Percentiles rank a stretch among this genome's conserved stretches.
Conservation (phyloP, 2,329 filamentous ascomycete species). For the Fusarium continuum region DNA sequence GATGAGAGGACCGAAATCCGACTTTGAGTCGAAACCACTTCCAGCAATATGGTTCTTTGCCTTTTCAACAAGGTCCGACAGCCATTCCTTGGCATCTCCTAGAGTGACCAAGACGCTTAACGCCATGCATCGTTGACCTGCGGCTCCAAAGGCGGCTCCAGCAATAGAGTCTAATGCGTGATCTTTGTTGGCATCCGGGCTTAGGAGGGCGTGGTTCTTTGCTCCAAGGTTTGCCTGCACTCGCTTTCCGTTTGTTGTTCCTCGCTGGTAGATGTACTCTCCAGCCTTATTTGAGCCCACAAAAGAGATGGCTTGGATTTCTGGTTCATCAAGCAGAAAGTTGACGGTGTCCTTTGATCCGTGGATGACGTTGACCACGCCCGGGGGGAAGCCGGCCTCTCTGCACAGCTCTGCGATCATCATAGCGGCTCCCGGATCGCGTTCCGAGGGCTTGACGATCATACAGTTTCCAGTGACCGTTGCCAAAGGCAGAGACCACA, state of each 20-base stretch:
- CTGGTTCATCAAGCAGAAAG: constrained; percentile 80
- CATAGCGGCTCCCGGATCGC: constrained; percentile 81
- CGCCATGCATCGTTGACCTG: constrained; percentile 84
- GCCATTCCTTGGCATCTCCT: constrained; percentile 78
- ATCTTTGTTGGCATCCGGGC: constrained; percentile 84
- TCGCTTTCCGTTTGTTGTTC: constrained; percentile 80
- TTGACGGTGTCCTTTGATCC: constrained; percentile 79
- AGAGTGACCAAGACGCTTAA: constrained; percentile 79
- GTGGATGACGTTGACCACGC: constrained; percentile 80
- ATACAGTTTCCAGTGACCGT: constrained; percentile 81
- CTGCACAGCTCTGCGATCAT: constrained; percentile 79
- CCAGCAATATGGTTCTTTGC: constrained; percentile 75
- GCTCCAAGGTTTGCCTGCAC: constrained; percentile 84
- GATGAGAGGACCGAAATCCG: constrained; percentile 81
- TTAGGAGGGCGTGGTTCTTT: constrained; percentile 83
- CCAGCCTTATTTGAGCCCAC: constrained; percentile 84
- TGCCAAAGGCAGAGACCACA: constrained; percentile 83
- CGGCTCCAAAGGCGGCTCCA: constrained; percentile 83
- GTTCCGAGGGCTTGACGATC: constrained; percentile 81
- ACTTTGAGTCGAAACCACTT: constrained; percentile 78
- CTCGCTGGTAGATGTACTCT: constrained; percentile 79
- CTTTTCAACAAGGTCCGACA: constrained; percentile 75
- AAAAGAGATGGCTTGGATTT: constrained; percentile 82
- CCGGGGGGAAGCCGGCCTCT: constrained; percentile 78
- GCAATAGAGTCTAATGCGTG: constrained; percentile 80